Evolutionary conservation across 2,329 filamentous ascomycete species (phyloP), one percentile per base, ranked within the genome.

Genomic region (Ceratocystis harringtonii): DNA sequence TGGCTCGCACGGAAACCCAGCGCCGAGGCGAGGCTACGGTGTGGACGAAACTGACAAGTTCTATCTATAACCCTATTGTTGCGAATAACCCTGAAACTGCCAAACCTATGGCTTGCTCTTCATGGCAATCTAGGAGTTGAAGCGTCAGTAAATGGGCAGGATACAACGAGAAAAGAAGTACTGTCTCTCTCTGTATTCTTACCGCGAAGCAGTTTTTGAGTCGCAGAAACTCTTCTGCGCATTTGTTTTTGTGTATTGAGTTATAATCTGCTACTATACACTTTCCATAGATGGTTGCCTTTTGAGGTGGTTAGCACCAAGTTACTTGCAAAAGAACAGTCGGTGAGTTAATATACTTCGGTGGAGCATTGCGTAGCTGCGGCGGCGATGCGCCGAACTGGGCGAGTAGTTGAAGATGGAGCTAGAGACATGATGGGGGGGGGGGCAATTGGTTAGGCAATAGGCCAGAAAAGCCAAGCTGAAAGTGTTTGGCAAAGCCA

Each of bases 191-290:
- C 19, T 4, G 25, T 52, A 25, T 52, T 17, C 66, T 61, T 22
- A 96, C 92, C 72, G 95, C 72, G 72, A 90, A 95, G 73, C 92
- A 97, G 70, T 95, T 81, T 74, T 95, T 96, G 61, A 97, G 75
- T 69, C 78, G 84, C 75, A 94, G 78, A 70, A 99, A 97, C 72
- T 96, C 91, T 66, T 84, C 84, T 3, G 81, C 80, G 72, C 94
- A 99, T 79, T 94, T 94, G 73, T 96, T 90, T 73, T 95, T 95
- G 70, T 91, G 83, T 2, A 96, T 84, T 3, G 90, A 84, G 72
- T 92, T 92, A 76, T 95, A 97, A 73, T 97, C 92, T 48, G 84
- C 84, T 62, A 92, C 82, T 69, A 99, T 86, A 74, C 94, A 99
- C 79, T 91, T 92, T 70, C 92, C 94, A 72, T 97, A 99, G 12